These are phyloP conservation scores for Phytophthora foliorum DNA, from an alignment of 352 stramenopile species.

Conservation along the genomic window DNA sequence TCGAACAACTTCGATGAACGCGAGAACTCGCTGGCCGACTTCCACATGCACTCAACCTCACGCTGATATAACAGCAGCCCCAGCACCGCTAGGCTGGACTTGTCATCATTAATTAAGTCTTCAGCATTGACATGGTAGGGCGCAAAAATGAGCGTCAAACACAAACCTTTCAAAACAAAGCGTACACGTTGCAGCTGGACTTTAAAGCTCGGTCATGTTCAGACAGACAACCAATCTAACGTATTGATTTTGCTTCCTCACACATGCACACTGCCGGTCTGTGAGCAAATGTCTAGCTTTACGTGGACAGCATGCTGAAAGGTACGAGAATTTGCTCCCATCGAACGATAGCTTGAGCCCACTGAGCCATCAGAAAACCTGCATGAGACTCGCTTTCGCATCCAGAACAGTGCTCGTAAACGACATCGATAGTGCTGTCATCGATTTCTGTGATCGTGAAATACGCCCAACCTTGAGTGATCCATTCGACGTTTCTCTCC, in stretches of 20 bases:
- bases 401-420: constrained; percentile 28
- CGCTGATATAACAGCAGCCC: too few relatives aligned
- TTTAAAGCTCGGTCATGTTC: too few relatives aligned
- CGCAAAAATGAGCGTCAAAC: too few relatives aligned
- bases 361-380: not conserved
- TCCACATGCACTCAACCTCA: too few relatives aligned
- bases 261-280: not conserved
- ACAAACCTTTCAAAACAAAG: too few relatives aligned
- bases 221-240: too few relatives aligned
- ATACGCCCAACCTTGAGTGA: constrained; percentile 30
- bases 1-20: too few relatives aligned
- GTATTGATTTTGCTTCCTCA: constrained; percentile 10
- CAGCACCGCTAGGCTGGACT: too few relatives aligned
- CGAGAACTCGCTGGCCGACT: too few relatives aligned
- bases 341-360: constrained; percentile 29
- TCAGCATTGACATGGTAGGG: too few relatives aligned
- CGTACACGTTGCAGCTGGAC: too few relatives aligned
- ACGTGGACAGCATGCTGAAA: not conserved
- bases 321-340: constrained; percentile 15
- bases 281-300: not conserved
- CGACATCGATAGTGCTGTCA: constrained; percentile 20
- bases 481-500: not conserved
- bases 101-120: too few relatives aligned
- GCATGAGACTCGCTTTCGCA: not conserved
- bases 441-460: constrained; percentile 35